A percentile compares a stretch with the other conserved stretches of the same genome.
Evolutionary conservation across 768 basidiomycete species (phyloP).

Genomic region (Mycena sanguinolenta): DNA sequence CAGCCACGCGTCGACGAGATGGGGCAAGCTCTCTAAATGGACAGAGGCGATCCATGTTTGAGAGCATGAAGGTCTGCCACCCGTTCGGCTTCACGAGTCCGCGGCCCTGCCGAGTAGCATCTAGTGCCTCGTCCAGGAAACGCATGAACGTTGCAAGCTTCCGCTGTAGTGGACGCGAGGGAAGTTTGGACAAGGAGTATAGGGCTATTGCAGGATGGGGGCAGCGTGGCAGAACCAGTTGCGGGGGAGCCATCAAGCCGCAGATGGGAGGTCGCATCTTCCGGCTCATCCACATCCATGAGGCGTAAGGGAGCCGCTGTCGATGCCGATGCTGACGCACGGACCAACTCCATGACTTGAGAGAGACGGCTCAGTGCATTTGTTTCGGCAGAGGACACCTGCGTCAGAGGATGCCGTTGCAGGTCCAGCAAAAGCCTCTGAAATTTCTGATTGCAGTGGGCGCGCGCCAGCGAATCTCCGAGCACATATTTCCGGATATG

Average conservation of each 20-base stretch:
- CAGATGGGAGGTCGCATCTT: no score
- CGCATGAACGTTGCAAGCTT: background rate
- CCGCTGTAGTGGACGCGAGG: no score
- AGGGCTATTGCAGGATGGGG: no score
- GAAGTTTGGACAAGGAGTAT: no score
- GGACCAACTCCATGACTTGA: no score
- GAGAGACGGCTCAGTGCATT: no score
- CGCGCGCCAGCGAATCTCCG: background rate
- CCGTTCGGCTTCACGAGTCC: background rate
- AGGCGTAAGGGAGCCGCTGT: no score
- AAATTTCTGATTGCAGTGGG: background rate
- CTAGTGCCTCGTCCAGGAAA: background rate
- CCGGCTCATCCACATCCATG: no score
- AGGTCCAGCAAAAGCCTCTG: background rate
- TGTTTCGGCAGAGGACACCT: no score
- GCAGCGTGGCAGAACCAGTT: no score
- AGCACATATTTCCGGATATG: background rate
- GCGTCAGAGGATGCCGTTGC: background rate
- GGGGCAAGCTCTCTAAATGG: background rate
- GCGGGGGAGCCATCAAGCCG: no score
- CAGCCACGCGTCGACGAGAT: background rate
- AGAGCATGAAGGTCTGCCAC: background rate
- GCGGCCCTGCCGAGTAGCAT: background rate
- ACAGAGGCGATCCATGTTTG: background rate
- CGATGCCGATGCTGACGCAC: no score